Evolutionary conservation across 1,139 yeast genomes (phyloP).

Genomic region (Candida sanyaensis): DNA sequence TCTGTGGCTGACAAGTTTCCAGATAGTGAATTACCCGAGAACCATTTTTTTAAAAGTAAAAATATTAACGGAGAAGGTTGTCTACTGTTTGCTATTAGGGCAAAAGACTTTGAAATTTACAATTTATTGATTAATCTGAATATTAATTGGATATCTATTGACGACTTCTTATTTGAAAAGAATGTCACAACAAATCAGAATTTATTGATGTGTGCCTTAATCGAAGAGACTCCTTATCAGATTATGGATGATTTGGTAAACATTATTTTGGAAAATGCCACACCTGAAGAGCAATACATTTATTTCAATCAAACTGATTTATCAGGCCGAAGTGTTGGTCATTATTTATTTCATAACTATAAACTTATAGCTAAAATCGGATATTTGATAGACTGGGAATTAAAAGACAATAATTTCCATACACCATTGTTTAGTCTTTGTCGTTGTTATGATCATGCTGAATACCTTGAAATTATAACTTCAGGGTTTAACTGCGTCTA

Average conservation of each 20-base stretch:
- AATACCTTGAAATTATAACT: slow-evolving; percentile 54
- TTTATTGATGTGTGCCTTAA: slow-evolving; percentile 61
- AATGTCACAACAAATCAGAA: slow-evolving; percentile 52
- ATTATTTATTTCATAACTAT: slow-evolving; percentile 66
- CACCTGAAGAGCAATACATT: slow-evolving; percentile 44
- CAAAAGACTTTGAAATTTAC: slow-evolving; percentile 47
- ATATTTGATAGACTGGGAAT: slow-evolving; percentile 63
- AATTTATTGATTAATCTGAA: slow-evolving; percentile 43
- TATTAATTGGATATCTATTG: slow-evolving; percentile 56
- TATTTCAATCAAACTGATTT: slow-evolving; percentile 57
- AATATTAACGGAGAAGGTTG: slow-evolving; percentile 70
- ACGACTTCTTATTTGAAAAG: slow-evolving; percentile 66
- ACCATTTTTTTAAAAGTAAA: slow-evolving; percentile 51
- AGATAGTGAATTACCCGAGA: slow-evolving; percentile 29
- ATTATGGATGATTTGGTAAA: slow-evolving; percentile 52
- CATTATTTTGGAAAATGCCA: slow-evolving; percentile 40
- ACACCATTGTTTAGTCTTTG: slow-evolving; percentile 80
- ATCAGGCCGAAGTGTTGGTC: slow-evolving; percentile 66
- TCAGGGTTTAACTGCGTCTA: slow-evolving; percentile 49
- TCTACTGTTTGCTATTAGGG: slow-evolving; percentile 52
- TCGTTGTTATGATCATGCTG: slow-evolving; percentile 77
- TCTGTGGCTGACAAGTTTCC: slow-evolving; percentile 18
- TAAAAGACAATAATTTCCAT: slow-evolving; percentile 66
- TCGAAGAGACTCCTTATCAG: slow-evolving; percentile 47
- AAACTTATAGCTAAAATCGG: slow-evolving; percentile 59